These are phyloP conservation scores for Xylaria sp. DNA, from an alignment of 2,329 filamentous ascomycete genomes.

Conservation along the genomic window DNA sequence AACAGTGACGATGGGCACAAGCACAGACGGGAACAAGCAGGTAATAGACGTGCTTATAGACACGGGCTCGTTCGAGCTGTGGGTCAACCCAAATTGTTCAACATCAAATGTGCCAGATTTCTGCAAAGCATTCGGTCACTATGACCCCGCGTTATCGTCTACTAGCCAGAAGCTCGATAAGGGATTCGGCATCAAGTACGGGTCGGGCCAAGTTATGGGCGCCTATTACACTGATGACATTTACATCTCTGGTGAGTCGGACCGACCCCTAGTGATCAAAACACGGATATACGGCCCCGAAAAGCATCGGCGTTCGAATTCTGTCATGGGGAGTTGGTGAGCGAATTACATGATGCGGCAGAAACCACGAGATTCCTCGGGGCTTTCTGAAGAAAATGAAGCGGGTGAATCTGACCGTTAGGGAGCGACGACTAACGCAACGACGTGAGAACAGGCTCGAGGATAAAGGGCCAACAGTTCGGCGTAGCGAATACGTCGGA, in stretches of 20 bases:
- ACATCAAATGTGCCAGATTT: slow-evolving; percentile 42
- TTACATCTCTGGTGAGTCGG: slow-evolving; percentile 48
- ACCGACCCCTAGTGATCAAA: too few species aligned
- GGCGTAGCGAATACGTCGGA: slow-evolving; percentile 53
- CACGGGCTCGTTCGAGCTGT: slow-evolving; percentile 60
- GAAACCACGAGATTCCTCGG: neutral
- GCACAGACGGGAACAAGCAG: slow-evolving; percentile 45
- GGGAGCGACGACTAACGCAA: neutral
- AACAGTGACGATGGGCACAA: slow-evolving; percentile 51
- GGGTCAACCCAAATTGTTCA: slow-evolving; percentile 58
- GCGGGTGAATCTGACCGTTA: neutral
- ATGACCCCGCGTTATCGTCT: slow-evolving; percentile 49
- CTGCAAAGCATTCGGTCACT: slow-evolving; percentile 51
- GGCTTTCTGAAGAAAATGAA: neutral
- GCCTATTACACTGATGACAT: slow-evolving; percentile 54
- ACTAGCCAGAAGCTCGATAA: slow-evolving; percentile 46
- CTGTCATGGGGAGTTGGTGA: neutral
- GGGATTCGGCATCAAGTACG: slow-evolving; percentile 47
- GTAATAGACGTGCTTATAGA: slow-evolving; percentile 54
- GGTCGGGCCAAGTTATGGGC: slow-evolving; percentile 48
- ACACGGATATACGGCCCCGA: neutral
- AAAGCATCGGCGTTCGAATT: neutral
- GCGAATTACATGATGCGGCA: neutral
- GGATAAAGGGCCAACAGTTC: slow-evolving; percentile 54
- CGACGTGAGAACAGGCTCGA: slow-evolving; percentile 37